A percentile compares a stretch with the other conserved stretches of the same genome.
Conservation (phyloP, 306 rosid species). For the Macrotyloma uniflorum region DNA sequence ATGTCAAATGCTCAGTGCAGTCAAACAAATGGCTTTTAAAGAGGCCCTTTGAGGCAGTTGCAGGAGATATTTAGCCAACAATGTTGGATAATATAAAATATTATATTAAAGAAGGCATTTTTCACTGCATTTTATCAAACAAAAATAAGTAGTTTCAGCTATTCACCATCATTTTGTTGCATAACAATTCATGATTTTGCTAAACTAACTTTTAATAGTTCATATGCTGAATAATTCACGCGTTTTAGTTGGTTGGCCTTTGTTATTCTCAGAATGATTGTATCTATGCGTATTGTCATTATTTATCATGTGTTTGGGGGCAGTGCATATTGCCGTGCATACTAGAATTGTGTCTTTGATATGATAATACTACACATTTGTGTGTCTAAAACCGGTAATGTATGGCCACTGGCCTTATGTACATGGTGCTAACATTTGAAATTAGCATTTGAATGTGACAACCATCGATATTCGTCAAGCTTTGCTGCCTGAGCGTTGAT, state of each 20-base stretch:
- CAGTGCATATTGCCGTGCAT: constrained; percentile 4
- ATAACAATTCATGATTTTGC: not conserved
- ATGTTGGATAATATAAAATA: not conserved
- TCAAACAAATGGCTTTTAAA: not conserved
- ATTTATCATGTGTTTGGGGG: constrained; percentile 1
- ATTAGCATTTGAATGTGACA: not conserved
- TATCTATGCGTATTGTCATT: not conserved
- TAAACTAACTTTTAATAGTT: not conserved
- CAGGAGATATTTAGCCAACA: not conserved
- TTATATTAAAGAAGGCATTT: not conserved
- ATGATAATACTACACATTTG: not conserved
- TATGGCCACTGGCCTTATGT: not conserved
- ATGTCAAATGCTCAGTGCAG: constrained; percentile 1
- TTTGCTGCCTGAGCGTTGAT: constrained; percentile 7
- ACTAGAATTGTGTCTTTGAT: not conserved
- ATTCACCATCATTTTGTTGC: not conserved
- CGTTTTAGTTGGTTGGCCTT: not conserved
- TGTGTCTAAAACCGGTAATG: not conserved
- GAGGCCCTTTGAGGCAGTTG: not conserved
- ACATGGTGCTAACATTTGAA: constrained; percentile 20
- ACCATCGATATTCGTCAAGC: constrained; percentile 9
- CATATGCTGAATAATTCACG: not conserved
- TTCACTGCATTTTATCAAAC: not conserved
- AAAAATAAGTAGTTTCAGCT: not conserved
- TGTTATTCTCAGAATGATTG: not conserved